Evolutionary conservation across 352 stramenopile genomes (phyloP), one percentile per base, ranked within the genome.

Genomic region (Globisporangium mamillatum): DNA sequence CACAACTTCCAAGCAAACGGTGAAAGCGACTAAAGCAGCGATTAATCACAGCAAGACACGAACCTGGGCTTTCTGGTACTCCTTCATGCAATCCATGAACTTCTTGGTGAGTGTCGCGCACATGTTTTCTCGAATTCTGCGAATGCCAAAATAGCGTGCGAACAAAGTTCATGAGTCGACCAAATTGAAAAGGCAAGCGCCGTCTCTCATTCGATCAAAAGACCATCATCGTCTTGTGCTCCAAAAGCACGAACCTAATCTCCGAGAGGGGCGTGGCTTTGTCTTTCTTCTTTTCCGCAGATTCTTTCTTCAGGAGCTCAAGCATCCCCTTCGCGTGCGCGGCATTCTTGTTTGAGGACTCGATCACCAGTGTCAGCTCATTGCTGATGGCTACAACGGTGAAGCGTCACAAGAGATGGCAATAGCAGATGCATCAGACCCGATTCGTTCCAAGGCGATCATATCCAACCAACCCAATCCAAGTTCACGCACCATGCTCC

Each of bases 21-120:
- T 18, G 24, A 8, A 41, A 32, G 5, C 4, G 1, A 14, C 10
- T 16, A 4, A 50, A 24, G 18, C 5, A 38, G 32, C 32, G 55
- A 27, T 29, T 3, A 20, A 22, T 32, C 9, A 50, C 38, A 14
- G 3, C 53, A 27, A 60, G n/a, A 12, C 18, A 10, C 59, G 16
- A 22, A 78, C 72, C 69, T 78, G 75, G 14, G 94, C 87, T 66
- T 97, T 96, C 75, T 99, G 97, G 76, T 99, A 99, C 34, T 97
- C 84, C 74, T 99, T 99, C 91, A 99, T 99, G 69, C 98, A 93
- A 76, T 99, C 95, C 74, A 99, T 98, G 74, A 99, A 99, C 76
- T 99, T 99, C 61, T 98, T 95, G 4, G 95, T 98, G 27, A 99
- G 79, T 4, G 97, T 99, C 68, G 97, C 98, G 36, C 90, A 95